Conservation (phyloP, 495 filamentous ascomycete species). For the Rostrohypoxylon terebratum region DNA sequence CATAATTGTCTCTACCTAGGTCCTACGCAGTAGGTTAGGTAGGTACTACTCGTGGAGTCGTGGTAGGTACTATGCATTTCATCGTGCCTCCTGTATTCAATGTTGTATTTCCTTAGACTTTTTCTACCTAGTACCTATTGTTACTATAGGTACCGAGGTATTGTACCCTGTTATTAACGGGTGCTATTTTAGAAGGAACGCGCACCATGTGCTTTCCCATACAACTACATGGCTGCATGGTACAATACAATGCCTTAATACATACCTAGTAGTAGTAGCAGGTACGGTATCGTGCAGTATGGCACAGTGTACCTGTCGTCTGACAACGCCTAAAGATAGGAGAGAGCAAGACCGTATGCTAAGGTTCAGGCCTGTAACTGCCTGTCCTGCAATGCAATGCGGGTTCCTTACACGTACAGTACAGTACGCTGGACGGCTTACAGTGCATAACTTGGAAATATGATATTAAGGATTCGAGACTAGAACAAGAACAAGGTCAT, state of each 20-base stretch:
- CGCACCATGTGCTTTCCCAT: constrained; percentile 20
- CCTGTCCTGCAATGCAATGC: constrained; percentile 44
- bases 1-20: constrained; percentile 3
- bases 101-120: neutral
- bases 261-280: no score
- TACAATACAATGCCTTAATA: neutral
- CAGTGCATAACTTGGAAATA: constrained; percentile 29
- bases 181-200: constrained; percentile 31
- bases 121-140: neutral
- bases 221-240: no score
- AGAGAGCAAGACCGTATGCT: constrained; percentile 24
- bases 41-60: no score
- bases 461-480: constrained; percentile 28
- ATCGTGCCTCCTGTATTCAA: neutral
- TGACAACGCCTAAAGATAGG: constrained; percentile 22
- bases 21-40: no score
- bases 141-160: neutral
- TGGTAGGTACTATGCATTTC: no score
- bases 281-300: constrained; percentile 25
- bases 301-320: constrained; percentile 10
- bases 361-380: constrained; percentile 39
- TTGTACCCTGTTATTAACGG: constrained; percentile 1
- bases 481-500: constrained; percentile 14
- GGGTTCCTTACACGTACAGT: constrained; percentile 34
- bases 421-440: constrained; percentile 12